Base-by-base conservation (phyloP, 2,329 filamentous ascomycete genomes). In the Curvularia spicifera region DNA sequence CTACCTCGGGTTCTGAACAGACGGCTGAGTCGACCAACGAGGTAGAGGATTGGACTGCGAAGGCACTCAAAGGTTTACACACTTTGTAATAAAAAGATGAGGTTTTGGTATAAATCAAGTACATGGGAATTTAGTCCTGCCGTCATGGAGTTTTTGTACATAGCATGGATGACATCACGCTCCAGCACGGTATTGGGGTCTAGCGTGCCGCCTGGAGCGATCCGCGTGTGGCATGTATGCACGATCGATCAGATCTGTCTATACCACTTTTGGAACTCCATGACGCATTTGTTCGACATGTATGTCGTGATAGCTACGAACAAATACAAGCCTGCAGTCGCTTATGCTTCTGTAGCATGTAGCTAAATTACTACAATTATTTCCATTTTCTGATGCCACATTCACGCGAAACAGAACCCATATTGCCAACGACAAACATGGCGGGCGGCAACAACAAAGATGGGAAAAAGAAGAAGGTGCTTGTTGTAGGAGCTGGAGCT, bases 401-500 rank as follows among this genome's bases (percentile, higher is more conserved):
- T 35, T 63, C 65, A 49, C 61, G 49, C 58, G 69, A 72, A 37
- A 69, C 66, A 24, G 67, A 74, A 22, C 71, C 72, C 4, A 67
- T 75, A 47, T 54, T 76, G 28, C 71, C 71, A 26, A 72, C 67
- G 8, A 68, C 63, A 37, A 74, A 71, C 13, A 77, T 76, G 74
- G 66, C 63, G 49, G 56, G 66, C 22, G 59, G 60, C 26, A 70
- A 69, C 31, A 61, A 53, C 37, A 68, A 64, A 26, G 48, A 60
- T 33, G 55, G 49, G 42, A 75, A 66, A 68, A 74, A 66, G 69
- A 78, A 78, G 67, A 71, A 66, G 48, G 76, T 78, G 51, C 59
- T 78, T 7, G 68, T 78, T 49, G 76, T 78, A 15, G 77, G 77
- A 33, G 76, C 77, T 48, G 77, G 77, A 47, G 77, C 77, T 55